These are phyloP conservation scores for Didymosphaeria variabile DNA, from an alignment of 2,329 filamentous ascomycete genomes.

Conservation along the genomic window DNA sequence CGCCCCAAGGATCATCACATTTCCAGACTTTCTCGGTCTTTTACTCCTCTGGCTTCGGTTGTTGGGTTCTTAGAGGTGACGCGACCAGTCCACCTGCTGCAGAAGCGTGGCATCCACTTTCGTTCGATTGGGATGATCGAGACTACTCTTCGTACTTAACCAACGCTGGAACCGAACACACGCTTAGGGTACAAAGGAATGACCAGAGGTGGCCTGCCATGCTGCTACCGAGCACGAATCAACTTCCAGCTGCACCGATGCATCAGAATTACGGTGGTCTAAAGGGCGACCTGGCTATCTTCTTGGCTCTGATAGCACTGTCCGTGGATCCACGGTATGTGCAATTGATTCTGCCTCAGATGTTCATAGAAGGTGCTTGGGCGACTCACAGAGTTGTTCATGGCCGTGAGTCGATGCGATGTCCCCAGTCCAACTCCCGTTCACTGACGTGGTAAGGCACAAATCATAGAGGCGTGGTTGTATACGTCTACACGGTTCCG, in stretches of 20 bases:
- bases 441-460: constrained; percentile 25
- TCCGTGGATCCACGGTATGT: constrained; percentile 27
- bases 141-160: constrained; percentile 38
- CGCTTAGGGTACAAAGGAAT: constrained; percentile 19
- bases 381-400: constrained; percentile 16
- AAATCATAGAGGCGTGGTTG: constrained; percentile 38
- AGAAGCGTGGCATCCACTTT: constrained; percentile 30
- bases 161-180: constrained; percentile 23
- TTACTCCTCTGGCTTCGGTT: constrained; percentile 31
- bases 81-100: constrained; percentile 21
- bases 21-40: constrained; percentile 33
- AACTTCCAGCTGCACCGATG: constrained; percentile 11
- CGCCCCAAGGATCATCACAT: not conserved
- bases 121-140: constrained; percentile 29
- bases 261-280: constrained; percentile 33
- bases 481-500: constrained; percentile 33
- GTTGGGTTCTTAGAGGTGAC: constrained; percentile 32
- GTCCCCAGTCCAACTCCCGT: not conserved
- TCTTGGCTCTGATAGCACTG: constrained; percentile 42
- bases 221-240: constrained; percentile 40
- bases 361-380: constrained; percentile 34
- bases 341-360: constrained; percentile 19
- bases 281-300: constrained; percentile 43
- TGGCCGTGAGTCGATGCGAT: constrained; percentile 26
- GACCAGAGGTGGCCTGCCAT: constrained; percentile 29